phyloP scores from a whole-genome alignment of 192 early-diverging fungal species.

The Pilobolus umbonatus region DNA sequence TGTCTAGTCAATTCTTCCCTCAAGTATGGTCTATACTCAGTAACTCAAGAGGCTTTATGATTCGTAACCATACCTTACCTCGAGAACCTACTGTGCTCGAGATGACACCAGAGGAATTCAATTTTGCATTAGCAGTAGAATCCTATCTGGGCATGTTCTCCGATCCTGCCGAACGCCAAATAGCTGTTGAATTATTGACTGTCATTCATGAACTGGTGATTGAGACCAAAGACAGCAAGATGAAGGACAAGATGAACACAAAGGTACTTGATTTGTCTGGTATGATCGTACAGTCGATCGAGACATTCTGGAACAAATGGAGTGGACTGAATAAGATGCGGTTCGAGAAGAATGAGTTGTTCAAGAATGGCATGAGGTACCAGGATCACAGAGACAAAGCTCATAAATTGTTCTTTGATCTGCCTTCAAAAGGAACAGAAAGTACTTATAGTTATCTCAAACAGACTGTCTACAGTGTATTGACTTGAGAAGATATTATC shows the following conservation, averaged over 20 bases:
- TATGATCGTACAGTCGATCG: constrained; percentile 60
- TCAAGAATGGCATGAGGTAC: constrained; percentile 37
- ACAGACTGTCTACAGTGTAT: too few species aligned
- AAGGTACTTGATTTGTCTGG: constrained; percentile 53
- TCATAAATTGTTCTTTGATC: constrained; percentile 71
- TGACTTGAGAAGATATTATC: too few species aligned
- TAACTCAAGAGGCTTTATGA: constrained; percentile 49
- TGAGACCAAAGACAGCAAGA: too few species aligned
- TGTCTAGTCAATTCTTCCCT: constrained; percentile 72
- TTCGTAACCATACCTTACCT: constrained; percentile 55
- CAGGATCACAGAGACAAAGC: constrained; percentile 56
- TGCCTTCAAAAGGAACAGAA: constrained; percentile 57
- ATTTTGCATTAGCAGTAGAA: constrained; percentile 76
- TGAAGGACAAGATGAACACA: constrained; percentile 66
- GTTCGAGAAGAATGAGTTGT: constrained; percentile 1
- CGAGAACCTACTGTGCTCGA: constrained; percentile 74
- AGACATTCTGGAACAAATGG: constrained; percentile 70
- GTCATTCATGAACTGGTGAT: too few species aligned
- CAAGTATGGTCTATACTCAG: constrained; percentile 68
- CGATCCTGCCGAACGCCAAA: constrained; percentile 78
- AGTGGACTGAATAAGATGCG: constrained; percentile 33
- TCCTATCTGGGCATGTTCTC: constrained; percentile 61
- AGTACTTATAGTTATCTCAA: constrained; percentile 63
- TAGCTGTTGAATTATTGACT: constrained; percentile 65
- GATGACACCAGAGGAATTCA: constrained; percentile 79